phyloP scores from a whole-genome alignment of 495 filamentous ascomycete genomes.

The Penicillium egyptiacum region DNA sequence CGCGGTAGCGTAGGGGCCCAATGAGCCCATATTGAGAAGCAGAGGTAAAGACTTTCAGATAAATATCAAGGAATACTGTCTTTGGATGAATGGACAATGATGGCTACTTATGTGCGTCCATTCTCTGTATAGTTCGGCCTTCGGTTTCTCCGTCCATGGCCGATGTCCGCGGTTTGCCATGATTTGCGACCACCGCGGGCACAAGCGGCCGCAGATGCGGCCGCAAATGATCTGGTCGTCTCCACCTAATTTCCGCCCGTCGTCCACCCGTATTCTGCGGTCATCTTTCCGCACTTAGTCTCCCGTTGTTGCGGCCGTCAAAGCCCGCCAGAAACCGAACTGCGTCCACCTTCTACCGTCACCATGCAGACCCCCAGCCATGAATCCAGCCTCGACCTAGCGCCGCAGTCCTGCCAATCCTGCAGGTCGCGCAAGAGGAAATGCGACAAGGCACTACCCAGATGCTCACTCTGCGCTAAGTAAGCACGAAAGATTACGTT shows the following conservation, averaged over 20 bases:
- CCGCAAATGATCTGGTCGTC: background rate
- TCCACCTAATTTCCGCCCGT: background rate
- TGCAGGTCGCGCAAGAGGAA: conserved; percentile 25
- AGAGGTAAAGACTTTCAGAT: background rate
- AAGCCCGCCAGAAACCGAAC: background rate
- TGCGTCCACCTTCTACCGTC: background rate
- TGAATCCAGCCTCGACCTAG: conserved; percentile 13
- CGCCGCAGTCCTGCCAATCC: conserved; percentile 20
- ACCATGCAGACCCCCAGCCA: conserved; percentile 11
- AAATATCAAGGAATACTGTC: background rate
- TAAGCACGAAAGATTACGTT: conserved; percentile 6
- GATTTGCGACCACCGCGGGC: too few species aligned
- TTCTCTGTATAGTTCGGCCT: background rate
- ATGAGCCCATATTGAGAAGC: background rate
- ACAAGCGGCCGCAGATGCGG: background rate
- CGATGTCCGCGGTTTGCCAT: background rate
- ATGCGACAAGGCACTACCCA: conserved; percentile 24
- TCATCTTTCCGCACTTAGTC: background rate
- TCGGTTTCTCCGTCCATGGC: background rate
- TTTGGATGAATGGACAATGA: background rate
- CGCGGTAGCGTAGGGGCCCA: conserved; percentile 36
- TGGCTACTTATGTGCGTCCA: background rate
- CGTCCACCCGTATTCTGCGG: background rate
- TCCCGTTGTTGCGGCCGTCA: background rate
- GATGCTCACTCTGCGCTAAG: conserved; percentile 20